Evolutionary conservation across 225 moss, liverwort and hornwort genomes (phyloP).

Genomic region (Polytrichum formosum): DNA sequence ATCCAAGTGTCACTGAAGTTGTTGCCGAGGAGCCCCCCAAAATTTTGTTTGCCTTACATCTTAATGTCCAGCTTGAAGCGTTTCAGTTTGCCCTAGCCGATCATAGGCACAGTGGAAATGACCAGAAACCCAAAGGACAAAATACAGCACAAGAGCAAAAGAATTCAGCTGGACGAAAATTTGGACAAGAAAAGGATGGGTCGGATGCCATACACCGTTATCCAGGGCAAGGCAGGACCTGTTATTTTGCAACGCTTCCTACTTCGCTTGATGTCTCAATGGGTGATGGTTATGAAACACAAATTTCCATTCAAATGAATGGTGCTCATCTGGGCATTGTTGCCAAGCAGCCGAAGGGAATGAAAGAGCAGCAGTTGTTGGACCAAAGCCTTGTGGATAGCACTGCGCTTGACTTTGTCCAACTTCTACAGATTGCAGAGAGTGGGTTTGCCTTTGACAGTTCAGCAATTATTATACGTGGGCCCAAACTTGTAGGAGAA

Average conservation of each 20-base stretch:
- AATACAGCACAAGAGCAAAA: constrained; percentile 1
- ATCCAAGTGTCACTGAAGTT: constrained; percentile 13
- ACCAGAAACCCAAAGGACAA: constrained; percentile 8
- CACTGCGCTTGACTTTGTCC: constrained; percentile 36
- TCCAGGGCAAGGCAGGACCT: constrained; percentile 45
- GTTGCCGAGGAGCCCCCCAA: constrained; percentile 23
- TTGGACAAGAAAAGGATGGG: constrained; percentile 19
- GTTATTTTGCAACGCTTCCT: constrained; percentile 49
- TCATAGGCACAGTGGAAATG: constrained; percentile 29
- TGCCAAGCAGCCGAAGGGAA: constrained; percentile 33
- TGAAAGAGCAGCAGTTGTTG: constrained; percentile 33
- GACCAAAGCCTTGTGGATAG: constrained; percentile 46
- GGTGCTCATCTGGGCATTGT: constrained; percentile 60
- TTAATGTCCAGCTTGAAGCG: constrained; percentile 40
- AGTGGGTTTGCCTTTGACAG: constrained; percentile 50
- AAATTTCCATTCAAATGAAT: constrained; percentile 32
- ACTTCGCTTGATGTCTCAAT: constrained; percentile 37
- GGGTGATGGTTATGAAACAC: constrained; percentile 49
- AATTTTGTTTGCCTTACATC: constrained; percentile 35
- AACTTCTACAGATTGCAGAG: constrained; percentile 39
- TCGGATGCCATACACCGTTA: constrained; percentile 11
- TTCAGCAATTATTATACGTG: constrained; percentile 35
- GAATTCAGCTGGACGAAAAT: background rate
- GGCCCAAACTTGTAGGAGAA: constrained; percentile 44
- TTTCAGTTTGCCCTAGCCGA: constrained; percentile 49